Conservation (phyloP, 2,329 filamentous ascomycete species). For the Aschersonia sp. region DNA sequence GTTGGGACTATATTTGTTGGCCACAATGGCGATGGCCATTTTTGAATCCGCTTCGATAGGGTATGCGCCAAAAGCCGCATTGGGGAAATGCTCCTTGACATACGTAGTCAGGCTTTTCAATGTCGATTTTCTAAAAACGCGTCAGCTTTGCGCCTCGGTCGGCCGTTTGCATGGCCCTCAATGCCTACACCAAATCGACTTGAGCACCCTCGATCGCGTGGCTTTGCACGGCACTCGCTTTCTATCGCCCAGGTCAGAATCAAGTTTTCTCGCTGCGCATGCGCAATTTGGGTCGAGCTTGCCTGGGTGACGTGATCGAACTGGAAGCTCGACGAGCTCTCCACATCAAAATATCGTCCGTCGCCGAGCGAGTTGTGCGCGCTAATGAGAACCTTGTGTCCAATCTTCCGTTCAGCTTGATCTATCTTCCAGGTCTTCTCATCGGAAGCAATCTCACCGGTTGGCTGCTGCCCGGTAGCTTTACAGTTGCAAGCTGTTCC, state of each 20-base stretch:
- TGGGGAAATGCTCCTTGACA: slow-evolving; percentile 77
- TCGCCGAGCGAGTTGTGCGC: slow-evolving; percentile 68
- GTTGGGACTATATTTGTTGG: slow-evolving; percentile 93
- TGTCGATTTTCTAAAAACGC: slow-evolving; percentile 55
- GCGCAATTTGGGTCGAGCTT: slow-evolving; percentile 6
- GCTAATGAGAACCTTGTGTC: slow-evolving; percentile 61
- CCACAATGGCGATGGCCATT: slow-evolving; percentile 71
- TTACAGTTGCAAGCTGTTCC: slow-evolving; percentile 77
- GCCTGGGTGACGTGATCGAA: slow-evolving; percentile 77
- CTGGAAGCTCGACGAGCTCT: slow-evolving; percentile 73
- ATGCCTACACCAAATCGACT: slow-evolving; percentile 62
- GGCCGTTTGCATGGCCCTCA: background rate
- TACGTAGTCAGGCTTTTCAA: slow-evolving; percentile 64
- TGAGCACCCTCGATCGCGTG: slow-evolving; percentile 64
- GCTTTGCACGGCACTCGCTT: slow-evolving; percentile 70
- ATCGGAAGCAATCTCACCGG: slow-evolving; percentile 14
- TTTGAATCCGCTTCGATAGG: slow-evolving; percentile 62
- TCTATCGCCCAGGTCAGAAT: slow-evolving; percentile 29
- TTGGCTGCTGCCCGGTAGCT: slow-evolving; percentile 75
- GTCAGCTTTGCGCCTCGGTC: background rate
- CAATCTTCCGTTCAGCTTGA: too few relatives aligned
- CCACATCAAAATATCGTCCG: slow-evolving; percentile 79
- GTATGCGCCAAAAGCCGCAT: slow-evolving; percentile 68
- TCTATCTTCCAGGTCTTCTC: too few relatives aligned
- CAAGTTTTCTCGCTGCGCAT: background rate